A percentile compares a stretch with the other conserved stretches of the same genome.
Conservation (phyloP, 2,329 filamentous ascomycete species). For the Fusarium hostae region DNA sequence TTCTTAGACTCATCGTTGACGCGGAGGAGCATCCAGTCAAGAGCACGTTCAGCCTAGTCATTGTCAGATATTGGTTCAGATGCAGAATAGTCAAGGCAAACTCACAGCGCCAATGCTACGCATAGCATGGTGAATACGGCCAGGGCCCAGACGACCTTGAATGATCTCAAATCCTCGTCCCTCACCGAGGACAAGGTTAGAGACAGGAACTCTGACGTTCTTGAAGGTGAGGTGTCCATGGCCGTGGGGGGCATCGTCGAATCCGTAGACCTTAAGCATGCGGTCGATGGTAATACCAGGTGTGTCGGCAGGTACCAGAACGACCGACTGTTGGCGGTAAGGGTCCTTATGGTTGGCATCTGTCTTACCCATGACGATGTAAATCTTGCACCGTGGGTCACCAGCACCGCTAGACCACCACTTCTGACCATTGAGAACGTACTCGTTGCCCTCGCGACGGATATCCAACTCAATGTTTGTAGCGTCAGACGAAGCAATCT, state of each 20-base stretch:
- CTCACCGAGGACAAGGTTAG: constrained; percentile 89
- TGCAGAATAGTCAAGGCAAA: constrained; percentile 7
- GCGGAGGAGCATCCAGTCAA: constrained; percentile 94
- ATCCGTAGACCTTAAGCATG: constrained; percentile 94
- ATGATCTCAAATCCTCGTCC: constrained; percentile 98
- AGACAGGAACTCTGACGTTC: constrained; percentile 86
- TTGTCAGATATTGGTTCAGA: constrained; percentile 1
- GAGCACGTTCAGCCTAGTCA: constrained; percentile 78
- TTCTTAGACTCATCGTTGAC: constrained; percentile 93
- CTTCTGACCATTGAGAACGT: constrained; percentile 95
- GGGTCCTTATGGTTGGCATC: constrained; percentile 78
- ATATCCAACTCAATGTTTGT: constrained; percentile 92
- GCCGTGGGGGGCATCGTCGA: constrained; percentile 97
- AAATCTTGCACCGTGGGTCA: constrained; percentile 90
- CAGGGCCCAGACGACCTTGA: constrained; percentile 93
- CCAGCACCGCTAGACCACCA: constrained; percentile 99
- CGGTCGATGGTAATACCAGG: constrained; percentile 92
- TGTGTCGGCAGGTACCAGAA: constrained; percentile 83
- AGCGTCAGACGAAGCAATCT: constrained; percentile 88
- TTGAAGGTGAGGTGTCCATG: constrained; percentile 93
- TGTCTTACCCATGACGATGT: constrained; percentile 96
- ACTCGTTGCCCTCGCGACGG: constrained; percentile 83
- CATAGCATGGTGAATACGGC: constrained; percentile 98
- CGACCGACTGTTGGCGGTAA: constrained; percentile 93
- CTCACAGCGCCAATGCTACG: constrained; percentile 84